phyloP scores from a whole-genome alignment of 2,329 filamentous ascomycete genomes.

The Botrytis deweyae region DNA sequence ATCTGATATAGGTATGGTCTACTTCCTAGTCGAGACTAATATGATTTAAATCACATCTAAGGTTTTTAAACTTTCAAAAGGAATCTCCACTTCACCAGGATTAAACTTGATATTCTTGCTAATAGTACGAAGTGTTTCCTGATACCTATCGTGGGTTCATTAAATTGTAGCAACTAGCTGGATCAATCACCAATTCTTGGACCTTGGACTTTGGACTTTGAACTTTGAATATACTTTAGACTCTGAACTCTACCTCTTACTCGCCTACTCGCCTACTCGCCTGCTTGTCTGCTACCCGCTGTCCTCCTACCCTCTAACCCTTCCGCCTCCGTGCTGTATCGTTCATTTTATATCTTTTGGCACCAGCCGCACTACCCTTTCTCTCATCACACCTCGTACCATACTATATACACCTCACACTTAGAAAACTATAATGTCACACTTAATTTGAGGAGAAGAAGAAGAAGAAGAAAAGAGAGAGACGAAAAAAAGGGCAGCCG shows the following conservation, averaged over 20 bases:
- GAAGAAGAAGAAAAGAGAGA: background rate
- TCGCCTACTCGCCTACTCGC: background rate
- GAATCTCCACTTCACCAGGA: background rate
- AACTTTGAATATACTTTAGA: background rate
- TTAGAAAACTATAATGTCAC: background rate
- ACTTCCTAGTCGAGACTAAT: background rate
- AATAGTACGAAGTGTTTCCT: background rate
- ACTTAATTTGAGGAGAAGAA: background rate
- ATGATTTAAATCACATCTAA: background rate
- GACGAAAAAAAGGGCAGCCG: background rate
- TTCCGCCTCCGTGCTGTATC: background rate
- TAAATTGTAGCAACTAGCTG: background rate
- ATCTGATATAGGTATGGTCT: background rate
- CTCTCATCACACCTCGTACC: conserved; percentile 9
- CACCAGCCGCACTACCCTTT: background rate
- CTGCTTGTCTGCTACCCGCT: background rate
- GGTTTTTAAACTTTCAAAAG: background rate
- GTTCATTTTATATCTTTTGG: background rate
- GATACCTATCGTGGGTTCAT: background rate
- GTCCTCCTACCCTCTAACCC: background rate
- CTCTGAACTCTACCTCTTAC: background rate
- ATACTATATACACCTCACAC: background rate
- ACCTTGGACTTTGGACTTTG: background rate
- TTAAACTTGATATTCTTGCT: background rate
- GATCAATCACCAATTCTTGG: background rate